phyloP scores from a whole-genome alignment of 2,329 filamentous ascomycete genomes.

The Claviceps sp. region DNA sequence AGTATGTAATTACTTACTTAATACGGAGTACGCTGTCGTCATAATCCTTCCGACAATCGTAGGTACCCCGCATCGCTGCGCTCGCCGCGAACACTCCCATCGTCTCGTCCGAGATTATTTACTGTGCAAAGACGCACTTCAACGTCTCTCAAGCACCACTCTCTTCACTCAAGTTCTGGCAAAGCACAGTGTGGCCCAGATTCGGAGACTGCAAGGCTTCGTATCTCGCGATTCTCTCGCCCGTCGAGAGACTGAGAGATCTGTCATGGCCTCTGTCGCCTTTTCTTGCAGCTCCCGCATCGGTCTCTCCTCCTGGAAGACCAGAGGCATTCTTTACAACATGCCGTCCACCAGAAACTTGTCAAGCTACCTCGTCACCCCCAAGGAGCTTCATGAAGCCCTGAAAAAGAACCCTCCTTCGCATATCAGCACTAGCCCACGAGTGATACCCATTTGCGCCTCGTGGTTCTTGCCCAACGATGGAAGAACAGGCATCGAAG shows the following conservation, averaged over 20 bases:
- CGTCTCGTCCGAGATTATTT: background rate
- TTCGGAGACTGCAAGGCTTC: background rate
- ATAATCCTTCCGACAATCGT: background rate
- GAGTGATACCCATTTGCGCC: constrained; percentile 80
- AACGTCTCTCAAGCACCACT: background rate
- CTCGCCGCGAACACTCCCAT: background rate
- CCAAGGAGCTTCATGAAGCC: constrained; percentile 66
- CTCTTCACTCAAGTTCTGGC: background rate
- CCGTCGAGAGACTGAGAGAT: background rate
- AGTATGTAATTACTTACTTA: no score
- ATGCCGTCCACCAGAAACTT: constrained; percentile 30
- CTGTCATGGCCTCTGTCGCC: constrained; percentile 29
- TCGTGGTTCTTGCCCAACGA: constrained; percentile 97
- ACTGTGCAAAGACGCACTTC: background rate
- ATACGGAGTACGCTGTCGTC: background rate
- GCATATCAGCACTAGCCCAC: constrained; percentile 66
- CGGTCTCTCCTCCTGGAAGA: constrained; percentile 23
- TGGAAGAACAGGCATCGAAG: constrained; percentile 63
- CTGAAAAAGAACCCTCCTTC: constrained; percentile 71
- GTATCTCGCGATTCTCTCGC: background rate
- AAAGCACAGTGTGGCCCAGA: background rate
- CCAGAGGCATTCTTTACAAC: constrained; percentile 18
- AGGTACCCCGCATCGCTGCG: background rate
- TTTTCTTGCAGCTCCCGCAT: constrained; percentile 29
- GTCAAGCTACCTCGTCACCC: constrained; percentile 75